Evolutionary conservation across 2,329 filamentous ascomycete genomes (phyloP), one percentile per base, ranked within the genome.

Genomic region (Phoma sp.): DNA sequence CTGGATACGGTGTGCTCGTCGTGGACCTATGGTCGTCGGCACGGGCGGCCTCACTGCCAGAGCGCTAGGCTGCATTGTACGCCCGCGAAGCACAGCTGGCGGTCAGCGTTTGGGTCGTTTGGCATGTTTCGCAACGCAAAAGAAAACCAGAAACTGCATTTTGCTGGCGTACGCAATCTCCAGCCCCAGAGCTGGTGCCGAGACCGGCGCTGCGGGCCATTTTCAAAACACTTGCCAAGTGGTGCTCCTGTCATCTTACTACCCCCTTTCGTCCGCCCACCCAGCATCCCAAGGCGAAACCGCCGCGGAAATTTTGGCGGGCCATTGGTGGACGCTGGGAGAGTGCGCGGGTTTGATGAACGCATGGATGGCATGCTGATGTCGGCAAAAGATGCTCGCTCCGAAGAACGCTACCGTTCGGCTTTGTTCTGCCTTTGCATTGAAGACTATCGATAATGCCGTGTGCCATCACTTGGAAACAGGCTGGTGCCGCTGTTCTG

Each of bases 201-300:
- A 60, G 46, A 59, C 56, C 53, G 56, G 55, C 59, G 38, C 54
- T 40, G 59, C 62, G 51, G 57, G 62, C 60, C 55, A 63, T 61
- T 62, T 65, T 61, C 64, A 66, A 72, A 66, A 71, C 69, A 59
- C 62, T 15, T 36, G 69, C 70, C 71, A 72, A 74, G 70, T 37
- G 53, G 42, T 49, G 48, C 61, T 65, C 46, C 52, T 50, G 47
- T 56, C 47, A 56, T 56, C 42, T 50, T 23, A 50, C 52, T 47
- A 43, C 37, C 56, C 56, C 47, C 36, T 59, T 53, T 52, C 46
- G 51, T 49, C 51, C 51, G 46, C 34, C 45, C 33, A 40, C 40
- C 42, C 45, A 54, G 45, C 39, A 23, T 30, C 33, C n/a, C 14
- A 40, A 36, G 50, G 64, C 67, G 62, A 66, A 65, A 66, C 62